Conservation (phyloP, 495 filamentous ascomycete genomes). For the Xeromyces bisporus region DNA sequence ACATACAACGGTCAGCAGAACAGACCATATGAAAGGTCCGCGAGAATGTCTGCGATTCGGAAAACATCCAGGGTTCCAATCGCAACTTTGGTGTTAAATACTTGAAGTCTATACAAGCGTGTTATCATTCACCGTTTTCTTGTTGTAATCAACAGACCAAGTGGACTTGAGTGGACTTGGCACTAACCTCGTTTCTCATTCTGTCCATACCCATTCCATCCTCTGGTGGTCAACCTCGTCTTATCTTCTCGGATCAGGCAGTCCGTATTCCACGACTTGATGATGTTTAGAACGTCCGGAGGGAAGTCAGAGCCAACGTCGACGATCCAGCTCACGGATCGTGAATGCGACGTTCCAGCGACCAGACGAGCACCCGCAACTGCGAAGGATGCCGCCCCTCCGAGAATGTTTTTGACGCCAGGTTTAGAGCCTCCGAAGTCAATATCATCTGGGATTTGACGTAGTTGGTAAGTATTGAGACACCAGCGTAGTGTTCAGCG, state of each 20-base stretch:
- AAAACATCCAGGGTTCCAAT: conserved; percentile 43
- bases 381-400: conserved; percentile 74
- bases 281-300: conserved; percentile 35
- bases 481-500: not conserved
- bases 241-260: conserved; percentile 49
- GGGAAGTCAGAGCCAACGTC: conserved; percentile 85
- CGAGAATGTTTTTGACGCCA: conserved; percentile 52
- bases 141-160: not conserved
- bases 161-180: not conserved
- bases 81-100: conserved; percentile 79
- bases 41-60: conserved; percentile 42
- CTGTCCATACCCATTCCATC: conserved; percentile 71
- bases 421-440: conserved; percentile 44
- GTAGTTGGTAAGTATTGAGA: conserved; percentile 7
- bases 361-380: conserved; percentile 81
- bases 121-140: conserved; percentile 6
- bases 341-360: conserved; percentile 29
- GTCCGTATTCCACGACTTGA: conserved; percentile 57
- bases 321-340: conserved; percentile 73
- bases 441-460: conserved; percentile 61
- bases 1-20: conserved; percentile 57
- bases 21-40: conserved; percentile 81
- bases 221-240: conserved; percentile 62
- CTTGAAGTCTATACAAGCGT: conserved; percentile 51
- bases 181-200: conserved; percentile 37